Evolutionary conservation across 2,329 filamentous ascomycete species (phyloP).

Genomic region (Sporothrix variecibatus): DNA sequence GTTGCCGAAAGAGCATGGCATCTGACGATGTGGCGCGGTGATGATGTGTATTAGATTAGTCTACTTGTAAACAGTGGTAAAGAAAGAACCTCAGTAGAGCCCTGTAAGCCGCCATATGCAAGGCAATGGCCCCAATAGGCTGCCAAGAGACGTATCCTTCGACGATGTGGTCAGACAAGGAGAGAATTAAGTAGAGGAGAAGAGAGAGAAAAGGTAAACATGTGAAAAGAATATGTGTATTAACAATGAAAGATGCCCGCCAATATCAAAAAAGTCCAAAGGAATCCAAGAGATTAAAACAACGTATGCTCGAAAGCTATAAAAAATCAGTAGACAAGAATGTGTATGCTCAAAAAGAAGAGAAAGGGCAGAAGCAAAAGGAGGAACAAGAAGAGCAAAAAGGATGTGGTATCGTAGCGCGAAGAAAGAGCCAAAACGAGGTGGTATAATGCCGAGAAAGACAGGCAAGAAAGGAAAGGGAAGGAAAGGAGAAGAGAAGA

Average conservation of each 20-base stretch:
- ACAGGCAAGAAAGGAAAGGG: not conserved
- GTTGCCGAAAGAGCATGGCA: not conserved
- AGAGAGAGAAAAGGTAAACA: not conserved
- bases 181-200: not conserved
- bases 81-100: not conserved
- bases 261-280: not conserved
- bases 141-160: not conserved
- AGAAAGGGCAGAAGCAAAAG: not conserved
- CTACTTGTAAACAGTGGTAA: not conserved
- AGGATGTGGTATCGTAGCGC: constrained; percentile 23
- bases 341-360: not conserved
- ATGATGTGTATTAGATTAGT: not conserved
- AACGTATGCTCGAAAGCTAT: not conserved
- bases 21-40: not conserved
- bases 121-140: not conserved
- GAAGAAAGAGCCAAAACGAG: constrained; percentile 15
- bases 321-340: not conserved
- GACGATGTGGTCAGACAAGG: not conserved
- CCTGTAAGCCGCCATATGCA: not conserved
- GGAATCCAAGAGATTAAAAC: not conserved
- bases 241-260: not conserved
- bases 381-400: not conserved
- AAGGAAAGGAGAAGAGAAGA: not conserved
- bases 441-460: constrained; percentile 7
- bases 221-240: not conserved